Evolutionary conservation across 257 asterid species (phyloP).

Genomic region (Galeopsis tetrahit): DNA sequence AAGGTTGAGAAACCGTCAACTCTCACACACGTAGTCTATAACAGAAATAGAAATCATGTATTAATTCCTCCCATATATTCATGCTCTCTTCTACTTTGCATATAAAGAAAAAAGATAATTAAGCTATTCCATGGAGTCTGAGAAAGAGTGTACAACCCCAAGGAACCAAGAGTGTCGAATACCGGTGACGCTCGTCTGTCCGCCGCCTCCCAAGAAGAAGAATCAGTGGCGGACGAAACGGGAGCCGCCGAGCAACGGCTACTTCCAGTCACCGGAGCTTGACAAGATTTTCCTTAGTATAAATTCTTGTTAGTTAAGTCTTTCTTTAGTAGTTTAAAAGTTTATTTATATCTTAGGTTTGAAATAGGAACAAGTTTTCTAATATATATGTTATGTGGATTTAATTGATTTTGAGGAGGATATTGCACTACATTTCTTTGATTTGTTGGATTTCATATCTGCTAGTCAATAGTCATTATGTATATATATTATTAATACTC

Average conservation of each 20-base stretch:
- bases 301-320: neutral
- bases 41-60: neutral
- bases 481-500: too few species aligned
- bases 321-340: neutral
- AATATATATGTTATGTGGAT: too few species aligned
- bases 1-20: slow-evolving; percentile 27
- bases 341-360: too few species aligned
- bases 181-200: slow-evolving; percentile 55
- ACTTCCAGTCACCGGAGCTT: slow-evolving; percentile 61
- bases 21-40: slow-evolving; percentile 27
- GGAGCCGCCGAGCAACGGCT: slow-evolving; percentile 46
- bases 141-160: slow-evolving; percentile 71
- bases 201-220: slow-evolving; percentile 75
- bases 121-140: slow-evolving; percentile 40
- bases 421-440: too few species aligned
- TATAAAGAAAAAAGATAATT: neutral
- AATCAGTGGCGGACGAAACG: slow-evolving; percentile 26
- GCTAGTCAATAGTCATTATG: too few species aligned
- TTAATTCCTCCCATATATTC: slow-evolving; percentile 3
- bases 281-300: slow-evolving; percentile 46
- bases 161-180: slow-evolving; percentile 54
- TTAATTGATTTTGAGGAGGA: too few species aligned
- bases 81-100: neutral
- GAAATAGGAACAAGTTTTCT: too few species aligned
- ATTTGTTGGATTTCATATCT: too few species aligned